These are phyloP conservation scores for Didymella segeticola DNA, from an alignment of 2,329 filamentous ascomycete species.

Conservation along the genomic window DNA sequence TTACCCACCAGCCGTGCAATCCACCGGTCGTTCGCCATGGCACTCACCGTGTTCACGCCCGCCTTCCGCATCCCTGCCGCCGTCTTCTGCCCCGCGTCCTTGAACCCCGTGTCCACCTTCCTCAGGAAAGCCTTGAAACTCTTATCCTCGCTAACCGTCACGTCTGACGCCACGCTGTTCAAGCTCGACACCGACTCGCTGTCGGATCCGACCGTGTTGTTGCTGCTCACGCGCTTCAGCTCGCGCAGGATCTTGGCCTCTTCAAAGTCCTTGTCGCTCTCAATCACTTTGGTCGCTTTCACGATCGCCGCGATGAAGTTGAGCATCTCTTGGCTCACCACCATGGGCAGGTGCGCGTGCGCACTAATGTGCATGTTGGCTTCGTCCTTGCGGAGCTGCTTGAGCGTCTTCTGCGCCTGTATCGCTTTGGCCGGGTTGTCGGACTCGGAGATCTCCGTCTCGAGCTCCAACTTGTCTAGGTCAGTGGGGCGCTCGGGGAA, in stretches of 20 bases:
- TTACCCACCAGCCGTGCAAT: slow-evolving; percentile 62
- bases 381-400: slow-evolving; percentile 55
- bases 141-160: slow-evolving; percentile 26
- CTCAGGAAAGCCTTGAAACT: slow-evolving; percentile 34
- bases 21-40: slow-evolving; percentile 61
- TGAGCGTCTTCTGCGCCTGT: slow-evolving; percentile 50
- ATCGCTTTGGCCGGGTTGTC: slow-evolving; percentile 54
- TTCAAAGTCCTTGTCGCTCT: slow-evolving; percentile 57
- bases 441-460: slow-evolving; percentile 50
- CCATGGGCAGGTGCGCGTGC: slow-evolving; percentile 58
- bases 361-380: slow-evolving; percentile 56
- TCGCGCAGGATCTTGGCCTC: slow-evolving; percentile 40
- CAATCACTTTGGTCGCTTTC: slow-evolving; percentile 65
- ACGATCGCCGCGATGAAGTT: slow-evolving; percentile 62
- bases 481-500: slow-evolving; percentile 53
- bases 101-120: slow-evolving; percentile 38
- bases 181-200: slow-evolving; percentile 20
- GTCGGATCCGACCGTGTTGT: slow-evolving; percentile 28
- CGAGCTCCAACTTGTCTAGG: slow-evolving; percentile 40
- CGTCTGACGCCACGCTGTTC: slow-evolving; percentile 31
- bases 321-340: slow-evolving; percentile 60
- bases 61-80: slow-evolving; percentile 58
- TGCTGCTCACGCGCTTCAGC: slow-evolving; percentile 36
- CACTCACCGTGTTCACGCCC: slow-evolving; percentile 49
- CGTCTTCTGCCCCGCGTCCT: slow-evolving; percentile 41